Evolutionary conservation across 108 stramenopile species (phyloP).

Genomic region (Nitzschia inconspicua): DNA sequence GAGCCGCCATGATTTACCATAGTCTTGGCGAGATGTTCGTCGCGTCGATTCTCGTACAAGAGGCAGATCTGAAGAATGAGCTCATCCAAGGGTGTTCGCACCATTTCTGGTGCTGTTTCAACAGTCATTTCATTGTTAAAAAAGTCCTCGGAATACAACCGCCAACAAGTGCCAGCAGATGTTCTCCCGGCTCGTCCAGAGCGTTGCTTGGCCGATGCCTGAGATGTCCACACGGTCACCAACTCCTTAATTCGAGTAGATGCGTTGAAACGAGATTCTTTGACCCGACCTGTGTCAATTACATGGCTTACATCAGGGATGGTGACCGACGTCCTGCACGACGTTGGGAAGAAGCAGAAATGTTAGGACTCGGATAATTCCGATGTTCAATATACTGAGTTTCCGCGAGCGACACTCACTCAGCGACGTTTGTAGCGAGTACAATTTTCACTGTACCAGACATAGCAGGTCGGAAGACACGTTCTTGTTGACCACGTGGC

Average conservation of each 20-base stretch:
- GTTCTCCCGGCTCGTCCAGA: constrained; percentile 90
- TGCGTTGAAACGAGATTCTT: constrained; percentile 96
- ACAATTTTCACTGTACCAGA: constrained; percentile 73
- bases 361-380: background rate
- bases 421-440: constrained; percentile 86
- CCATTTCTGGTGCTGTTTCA: constrained; percentile 97
- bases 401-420: constrained; percentile 33
- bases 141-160: constrained; percentile 74
- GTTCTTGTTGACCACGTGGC: constrained; percentile 54
- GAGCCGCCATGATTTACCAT: background rate
- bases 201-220: constrained; percentile 73
- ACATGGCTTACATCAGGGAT: constrained; percentile 95
- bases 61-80: constrained; percentile 89
- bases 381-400: constrained; percentile 38
- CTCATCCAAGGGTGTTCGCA: constrained; percentile 97
- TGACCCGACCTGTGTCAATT: constrained; percentile 98
- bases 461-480: constrained; percentile 58
- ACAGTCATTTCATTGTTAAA: constrained; percentile 96
- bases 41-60: constrained; percentile 43
- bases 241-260: constrained; percentile 95
- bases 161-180: constrained; percentile 69
- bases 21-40: background rate
- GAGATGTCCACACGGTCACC: constrained; percentile 90
- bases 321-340: too few species aligned
- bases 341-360: too few species aligned